Base-by-base conservation (phyloP, 1,284 basidiomycete genomes). In the Leccinum solheimii region DNA sequence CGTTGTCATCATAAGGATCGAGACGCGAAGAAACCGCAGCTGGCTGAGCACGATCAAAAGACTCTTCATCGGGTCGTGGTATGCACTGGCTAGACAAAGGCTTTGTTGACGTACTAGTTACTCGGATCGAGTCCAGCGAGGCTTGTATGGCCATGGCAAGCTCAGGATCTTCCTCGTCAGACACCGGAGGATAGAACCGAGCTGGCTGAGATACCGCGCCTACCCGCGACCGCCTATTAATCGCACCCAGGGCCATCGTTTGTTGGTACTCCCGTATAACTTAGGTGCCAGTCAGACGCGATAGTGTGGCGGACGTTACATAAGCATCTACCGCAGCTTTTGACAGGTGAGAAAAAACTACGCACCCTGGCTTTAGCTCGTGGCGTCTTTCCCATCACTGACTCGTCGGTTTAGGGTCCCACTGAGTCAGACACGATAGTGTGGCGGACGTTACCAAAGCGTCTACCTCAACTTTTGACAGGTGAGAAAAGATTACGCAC, bases 221-320 rank as follows among this genome's bases (percentile, higher is more conserved):
- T 6, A 72, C 68, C 11, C 76, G 67, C 59, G 84, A 81, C 19
- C 91, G 82, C 34, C 76, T 78, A 5, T 81, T 81, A 38, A 92
- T 83, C 1, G 87, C 88, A 26, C 84, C 77, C 16, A 94, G 76
- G 1, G 90, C 86, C 76, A 88, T 85, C 53, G 81, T 81, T 32
- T 85, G 81, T 62, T 85, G 86, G 69, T 87, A 86, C 66, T 86
- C 83, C 21, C 85, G 82, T 27, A 27, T 27, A 27, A 27, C 27
- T 27, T 27, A 27, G 27, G 27, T 27, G 27, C 27, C 27, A 27
- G 27, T 27, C 27, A 27, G 27, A 27, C 27, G 27, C 27, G 27
- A 27, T 27, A 27, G 27, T 27, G 27, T 27, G 27, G 27, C 27
- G 27, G 27, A 27, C 27, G 27, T 27, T 27, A 27, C 27, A 27